phyloP scores from a whole-genome alignment of 1,139 yeast genomes.

The Nakaseomyces bracarensis region DNA sequence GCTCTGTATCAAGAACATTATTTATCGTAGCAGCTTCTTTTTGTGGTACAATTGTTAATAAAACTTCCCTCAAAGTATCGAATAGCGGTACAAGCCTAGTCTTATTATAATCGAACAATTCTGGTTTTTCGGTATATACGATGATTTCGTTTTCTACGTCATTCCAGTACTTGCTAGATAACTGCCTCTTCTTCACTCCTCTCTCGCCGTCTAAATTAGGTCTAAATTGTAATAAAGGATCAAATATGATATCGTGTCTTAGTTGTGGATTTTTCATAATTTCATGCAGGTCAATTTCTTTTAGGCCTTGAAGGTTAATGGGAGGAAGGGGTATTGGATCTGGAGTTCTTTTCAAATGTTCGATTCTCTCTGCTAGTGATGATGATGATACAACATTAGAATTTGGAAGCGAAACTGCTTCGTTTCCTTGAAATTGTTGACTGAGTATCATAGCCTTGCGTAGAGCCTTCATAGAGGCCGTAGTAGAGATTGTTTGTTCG shows the following conservation, averaged over 20 bases:
- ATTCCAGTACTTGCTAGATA: slow-evolving; percentile 78
- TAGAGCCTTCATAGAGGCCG: slow-evolving; percentile 1
- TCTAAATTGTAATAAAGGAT: slow-evolving; percentile 85
- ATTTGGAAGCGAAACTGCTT: slow-evolving; percentile 1
- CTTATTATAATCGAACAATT: slow-evolving; percentile 34
- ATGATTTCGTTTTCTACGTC: slow-evolving; percentile 56
- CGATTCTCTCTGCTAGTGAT: slow-evolving; percentile 24
- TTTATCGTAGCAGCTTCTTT: slow-evolving; percentile 64
- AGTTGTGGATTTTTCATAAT: slow-evolving; percentile 86
- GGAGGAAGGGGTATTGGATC: slow-evolving; percentile 52
- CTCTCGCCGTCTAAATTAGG: slow-evolving; percentile 90
- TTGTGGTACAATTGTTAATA: slow-evolving; percentile 66
- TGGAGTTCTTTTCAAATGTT: slow-evolving; percentile 19
- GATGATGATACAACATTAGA: slow-evolving; percentile 8
- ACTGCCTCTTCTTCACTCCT: slow-evolving; percentile 66
- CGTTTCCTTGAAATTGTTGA: slow-evolving; percentile 3
- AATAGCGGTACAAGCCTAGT: slow-evolving; percentile 60
- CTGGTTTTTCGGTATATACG: slow-evolving; percentile 27
- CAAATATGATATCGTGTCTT: slow-evolving; percentile 86
- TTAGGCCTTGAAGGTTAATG: slow-evolving; percentile 70
- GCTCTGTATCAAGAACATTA: slow-evolving; percentile 70
- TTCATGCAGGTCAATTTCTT: slow-evolving; percentile 82
- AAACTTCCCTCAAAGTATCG: slow-evolving; percentile 66
- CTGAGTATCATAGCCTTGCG: slow-evolving; percentile 1
- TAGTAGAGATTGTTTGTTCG: not conserved